A percentile compares a stretch with the other conserved stretches of the same genome.
Evolutionary conservation across 495 filamentous ascomycete genomes (phyloP).

Genomic region (Hypoxylon trugodes): DNA sequence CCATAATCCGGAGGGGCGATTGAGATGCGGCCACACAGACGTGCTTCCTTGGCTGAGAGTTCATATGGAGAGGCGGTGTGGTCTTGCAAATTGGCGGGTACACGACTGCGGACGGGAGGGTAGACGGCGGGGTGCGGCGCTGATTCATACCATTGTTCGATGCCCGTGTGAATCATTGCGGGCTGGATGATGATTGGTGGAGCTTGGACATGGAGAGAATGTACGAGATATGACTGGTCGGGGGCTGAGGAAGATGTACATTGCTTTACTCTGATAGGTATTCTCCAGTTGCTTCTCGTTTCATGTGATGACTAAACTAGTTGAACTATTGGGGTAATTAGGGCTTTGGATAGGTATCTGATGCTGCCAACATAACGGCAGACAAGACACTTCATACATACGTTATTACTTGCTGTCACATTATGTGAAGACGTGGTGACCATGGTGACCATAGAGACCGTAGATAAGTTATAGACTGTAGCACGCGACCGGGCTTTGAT

Average conservation of each 20-base stretch:
- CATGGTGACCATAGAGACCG: background rate
- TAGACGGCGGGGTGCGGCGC: constrained; percentile 24
- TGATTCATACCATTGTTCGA: constrained; percentile 20
- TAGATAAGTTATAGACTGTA: constrained; percentile 31
- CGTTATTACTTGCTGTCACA: background rate
- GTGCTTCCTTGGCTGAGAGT: constrained; percentile 11
- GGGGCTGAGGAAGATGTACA: constrained; percentile 3
- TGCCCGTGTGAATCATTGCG: constrained; percentile 29
- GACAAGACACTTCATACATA: constrained; percentile 16
- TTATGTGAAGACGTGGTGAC: background rate
- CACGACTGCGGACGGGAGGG: constrained; percentile 1
- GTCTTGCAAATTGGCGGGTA: constrained; percentile 35
- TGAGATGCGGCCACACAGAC: constrained; percentile 31
- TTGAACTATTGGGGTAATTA: constrained; percentile 15
- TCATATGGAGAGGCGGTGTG: constrained; percentile 32
- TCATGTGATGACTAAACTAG: constrained; percentile 35
- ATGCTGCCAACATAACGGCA: constrained; percentile 15
- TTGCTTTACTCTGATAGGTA: background rate
- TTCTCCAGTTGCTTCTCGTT: background rate
- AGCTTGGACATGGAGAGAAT: constrained; percentile 20
- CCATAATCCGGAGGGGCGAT: constrained; percentile 28
- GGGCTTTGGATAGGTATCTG: background rate
- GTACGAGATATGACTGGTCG: constrained; percentile 27
- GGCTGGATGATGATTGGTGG: constrained; percentile 30
- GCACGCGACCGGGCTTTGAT: constrained; percentile 25